These are phyloP conservation scores for Pseudogymnoascus sp. DNA, from an alignment of 2,329 filamentous ascomycete genomes.

Conservation along the genomic window DNA sequence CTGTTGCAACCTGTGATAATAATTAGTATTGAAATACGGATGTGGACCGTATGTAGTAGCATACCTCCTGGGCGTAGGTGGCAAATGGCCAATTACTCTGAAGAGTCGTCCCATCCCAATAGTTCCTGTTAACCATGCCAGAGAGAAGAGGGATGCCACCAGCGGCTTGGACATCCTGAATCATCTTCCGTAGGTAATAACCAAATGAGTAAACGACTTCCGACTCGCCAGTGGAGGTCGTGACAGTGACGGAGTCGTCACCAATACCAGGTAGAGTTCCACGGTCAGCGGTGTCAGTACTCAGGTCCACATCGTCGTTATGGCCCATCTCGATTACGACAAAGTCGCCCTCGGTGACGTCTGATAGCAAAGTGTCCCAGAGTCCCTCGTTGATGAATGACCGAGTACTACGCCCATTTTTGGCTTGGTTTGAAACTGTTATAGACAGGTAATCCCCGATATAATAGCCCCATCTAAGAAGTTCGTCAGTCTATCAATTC, in stretches of 20 bases:
- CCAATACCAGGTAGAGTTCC: constrained; percentile 22
- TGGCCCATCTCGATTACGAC: constrained; percentile 26
- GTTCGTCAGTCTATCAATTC: not conserved
- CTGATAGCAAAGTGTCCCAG: constrained; percentile 13
- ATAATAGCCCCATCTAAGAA: not conserved
- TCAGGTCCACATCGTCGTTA: constrained; percentile 23
- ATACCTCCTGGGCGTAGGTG: constrained; percentile 16
- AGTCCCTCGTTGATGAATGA: not conserved
- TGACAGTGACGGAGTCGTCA: constrained; percentile 19
- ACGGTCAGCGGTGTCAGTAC: constrained; percentile 18
- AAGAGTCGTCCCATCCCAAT: constrained; percentile 17
- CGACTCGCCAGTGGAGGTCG: constrained; percentile 15
- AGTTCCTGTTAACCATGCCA: constrained; percentile 24
- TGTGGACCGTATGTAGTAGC: not conserved
- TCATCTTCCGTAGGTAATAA: constrained; percentile 25
- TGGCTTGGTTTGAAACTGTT: not conserved
- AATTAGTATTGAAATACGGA: not conserved
- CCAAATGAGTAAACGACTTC: constrained; percentile 25
- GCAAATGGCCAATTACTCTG: constrained; percentile 22
- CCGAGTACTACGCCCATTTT: not conserved
- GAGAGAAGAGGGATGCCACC: constrained; percentile 20
- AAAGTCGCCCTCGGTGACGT: constrained; percentile 18
- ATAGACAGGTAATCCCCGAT: not conserved
- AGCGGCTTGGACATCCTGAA: constrained; percentile 22
- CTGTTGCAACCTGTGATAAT: constrained; percentile 15